phyloP scores from a whole-genome alignment of 768 basidiomycete species.

The Suillus placidus region DNA sequence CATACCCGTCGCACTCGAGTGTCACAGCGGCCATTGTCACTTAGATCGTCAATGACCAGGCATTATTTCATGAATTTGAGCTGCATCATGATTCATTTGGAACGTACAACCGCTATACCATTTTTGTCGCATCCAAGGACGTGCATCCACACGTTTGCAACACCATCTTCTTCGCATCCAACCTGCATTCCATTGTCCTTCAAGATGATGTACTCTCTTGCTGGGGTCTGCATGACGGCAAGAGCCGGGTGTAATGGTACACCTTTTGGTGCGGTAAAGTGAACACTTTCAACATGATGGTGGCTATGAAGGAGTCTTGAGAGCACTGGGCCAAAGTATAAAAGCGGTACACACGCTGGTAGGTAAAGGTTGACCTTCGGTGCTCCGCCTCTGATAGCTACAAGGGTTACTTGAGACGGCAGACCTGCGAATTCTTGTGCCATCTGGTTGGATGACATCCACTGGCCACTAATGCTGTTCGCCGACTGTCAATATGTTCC shows the following conservation, averaged over 20 bases:
- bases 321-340: not conserved
- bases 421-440: constrained; percentile 68
- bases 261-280: constrained; percentile 52
- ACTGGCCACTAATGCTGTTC: constrained; percentile 65
- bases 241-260: constrained; percentile 59
- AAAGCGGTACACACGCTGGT: constrained; percentile 52
- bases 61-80: not conserved
- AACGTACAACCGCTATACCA: not conserved
- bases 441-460: constrained; percentile 73
- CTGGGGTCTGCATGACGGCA: constrained; percentile 71
- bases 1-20: not conserved
- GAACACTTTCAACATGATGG: constrained; percentile 69
- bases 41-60: not conserved
- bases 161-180: constrained; percentile 75
- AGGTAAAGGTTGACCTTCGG: constrained; percentile 59
- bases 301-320: constrained; percentile 12
- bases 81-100: not conserved
- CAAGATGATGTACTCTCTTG: constrained; percentile 68
- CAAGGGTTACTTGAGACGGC: constrained; percentile 15
- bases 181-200: constrained; percentile 79
- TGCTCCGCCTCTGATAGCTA: constrained; percentile 20
- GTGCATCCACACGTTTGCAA: constrained; percentile 62
- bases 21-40: not conserved
- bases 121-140: constrained; percentile 51
- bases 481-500: constrained; percentile 10